Conservation (phyloP, 2,329 filamentous ascomycete genomes). For the Paramyrothecium sp. region DNA sequence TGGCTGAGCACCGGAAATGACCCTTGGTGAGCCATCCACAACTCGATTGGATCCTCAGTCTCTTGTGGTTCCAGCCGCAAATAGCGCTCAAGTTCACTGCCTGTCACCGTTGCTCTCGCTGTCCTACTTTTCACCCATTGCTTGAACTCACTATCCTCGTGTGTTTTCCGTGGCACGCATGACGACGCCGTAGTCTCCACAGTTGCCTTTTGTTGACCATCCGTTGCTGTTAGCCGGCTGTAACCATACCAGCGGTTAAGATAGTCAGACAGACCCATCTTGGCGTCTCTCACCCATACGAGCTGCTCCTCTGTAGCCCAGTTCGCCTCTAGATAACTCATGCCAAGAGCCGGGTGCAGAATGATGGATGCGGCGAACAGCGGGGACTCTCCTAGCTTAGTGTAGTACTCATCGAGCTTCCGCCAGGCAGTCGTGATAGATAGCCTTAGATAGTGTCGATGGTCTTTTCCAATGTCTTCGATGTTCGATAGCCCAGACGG, state of each 20-base stretch:
- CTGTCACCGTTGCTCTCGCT: not conserved
- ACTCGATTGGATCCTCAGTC: too few relatives aligned
- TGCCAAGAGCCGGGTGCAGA: slow-evolving; percentile 7
- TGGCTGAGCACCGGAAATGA: slow-evolving; percentile 7
- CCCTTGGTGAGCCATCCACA: slow-evolving; percentile 4
- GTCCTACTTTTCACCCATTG: too few relatives aligned
- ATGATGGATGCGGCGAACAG: slow-evolving; percentile 8
- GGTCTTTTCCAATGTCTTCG: not conserved
- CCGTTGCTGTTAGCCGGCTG: too few relatives aligned
- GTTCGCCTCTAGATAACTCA: slow-evolving; percentile 5
- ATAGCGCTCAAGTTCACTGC: too few relatives aligned
- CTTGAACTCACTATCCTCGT: too few relatives aligned
- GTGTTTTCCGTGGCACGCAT: too few relatives aligned
- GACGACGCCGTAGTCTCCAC: too few relatives aligned
- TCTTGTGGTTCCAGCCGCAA: too few relatives aligned
- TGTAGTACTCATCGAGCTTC: slow-evolving; percentile 11
- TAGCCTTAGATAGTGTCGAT: not conserved
- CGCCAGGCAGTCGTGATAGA: slow-evolving; percentile 3
- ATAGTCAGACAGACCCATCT: slow-evolving; percentile 6
- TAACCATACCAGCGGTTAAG: slow-evolving; percentile 7
- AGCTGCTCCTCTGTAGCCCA: slow-evolving; percentile 7
- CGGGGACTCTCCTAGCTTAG: slow-evolving; percentile 2
- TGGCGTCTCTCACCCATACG: slow-evolving; percentile 5
- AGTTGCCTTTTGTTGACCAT: too few relatives aligned
- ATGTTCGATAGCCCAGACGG: not conserved